Base-by-base conservation (phyloP, 2,329 filamentous ascomycete species). In the Alternaria panax region DNA sequence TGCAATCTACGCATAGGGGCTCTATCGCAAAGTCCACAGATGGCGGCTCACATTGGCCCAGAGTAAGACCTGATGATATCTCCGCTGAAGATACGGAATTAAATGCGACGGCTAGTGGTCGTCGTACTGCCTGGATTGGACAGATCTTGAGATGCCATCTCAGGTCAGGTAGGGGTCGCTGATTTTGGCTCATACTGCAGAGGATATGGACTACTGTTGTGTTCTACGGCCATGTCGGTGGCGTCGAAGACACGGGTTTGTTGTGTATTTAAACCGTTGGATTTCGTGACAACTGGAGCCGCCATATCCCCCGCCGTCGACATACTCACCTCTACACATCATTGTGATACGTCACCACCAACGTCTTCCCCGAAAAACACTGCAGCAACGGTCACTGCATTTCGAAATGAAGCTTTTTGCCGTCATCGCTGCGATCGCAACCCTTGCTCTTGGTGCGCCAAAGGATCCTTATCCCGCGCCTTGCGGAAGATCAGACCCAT, bases 381-480 rank as follows among this genome's bases (percentile, higher is more conserved):
- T 4, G 22, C 7, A 22, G n/a, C 40, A 41, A 32, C 54, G 16
- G 16, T 18, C 25, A 22, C 30, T 36, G 50, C 11, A 28, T n/a
- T 2, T 12, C 43, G 57, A 22, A 18, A 70, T 70, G 67, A 67
- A 63, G 54, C 45, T 63, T 9, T 45, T 62, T 20, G 11, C 59
- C 12, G 3, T 69, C 58, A 22, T 65, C 46, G 52, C 66, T 22
- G 55, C 64, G 2, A 54, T 73, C 41, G 25, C 63, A 8, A 48
- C 70, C 7, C 30, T 72, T 22, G 68, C 54, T 4, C 51, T 73
- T 12, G 64, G 65, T 14, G 55, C 58, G 4, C 66, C 69, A 7
- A 64, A 61, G 41, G 70, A 74, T 28, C 71, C 69, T 0, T 73
- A 73, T 52, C 69, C 70, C 7, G 70, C 71, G 0, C 72, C 72